Evolutionary conservation across 2,329 filamentous ascomycete genomes (phyloP), one percentile per base, ranked within the genome.

Genomic region (Lachnellula occidentalis): DNA sequence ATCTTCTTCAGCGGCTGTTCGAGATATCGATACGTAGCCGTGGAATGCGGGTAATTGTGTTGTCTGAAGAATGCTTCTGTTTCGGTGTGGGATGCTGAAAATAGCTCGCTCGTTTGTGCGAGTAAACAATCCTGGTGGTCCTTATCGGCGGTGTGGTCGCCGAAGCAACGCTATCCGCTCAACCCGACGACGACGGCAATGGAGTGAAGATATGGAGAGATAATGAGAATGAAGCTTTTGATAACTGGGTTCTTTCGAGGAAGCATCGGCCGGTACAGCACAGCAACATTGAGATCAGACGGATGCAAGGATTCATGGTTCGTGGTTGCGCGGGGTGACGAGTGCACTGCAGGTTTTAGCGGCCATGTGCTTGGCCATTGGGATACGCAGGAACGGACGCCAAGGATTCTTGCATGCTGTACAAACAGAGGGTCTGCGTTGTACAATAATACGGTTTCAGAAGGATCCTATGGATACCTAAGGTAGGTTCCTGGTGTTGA

Each of bases 21-120:
- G 45, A 22, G 37, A 31, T 56, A 53, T 47, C 50, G 54, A 53
- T 56, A 50, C n/a, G 42, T 53, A 56, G 22, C 54, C 50, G 54
- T 56, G 54, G 54, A 56, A 56, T 53, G 46, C 45, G 45, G 37
- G 37, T 50, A n/a, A 34, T 21, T 36, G 36, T 24, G 19, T n/a
- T 27, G 17, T 45, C n/a, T 12, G 21, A 21, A 27, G 12, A 17
- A 21, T 45, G 19, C 14, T 3, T 15, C 12, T 12, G 7, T 4
- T 5, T 15, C 24, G 14, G 19, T 17, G 43, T 45, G 12, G 21
- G 14, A 19, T 17, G 6, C 19, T 19, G 41, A 14, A 31, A 31
- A 31, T 31, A 9, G 27, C 9, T 45, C n/a, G n/a, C 14, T 43
- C 22, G 41, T 12, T 12, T 19, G n/a, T 43, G 17, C 5, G 12